Evolutionary conservation across 2,329 filamentous ascomycete genomes (phyloP), one percentile per base, ranked within the genome.

Genomic region (Rutstroemia sp.): DNA sequence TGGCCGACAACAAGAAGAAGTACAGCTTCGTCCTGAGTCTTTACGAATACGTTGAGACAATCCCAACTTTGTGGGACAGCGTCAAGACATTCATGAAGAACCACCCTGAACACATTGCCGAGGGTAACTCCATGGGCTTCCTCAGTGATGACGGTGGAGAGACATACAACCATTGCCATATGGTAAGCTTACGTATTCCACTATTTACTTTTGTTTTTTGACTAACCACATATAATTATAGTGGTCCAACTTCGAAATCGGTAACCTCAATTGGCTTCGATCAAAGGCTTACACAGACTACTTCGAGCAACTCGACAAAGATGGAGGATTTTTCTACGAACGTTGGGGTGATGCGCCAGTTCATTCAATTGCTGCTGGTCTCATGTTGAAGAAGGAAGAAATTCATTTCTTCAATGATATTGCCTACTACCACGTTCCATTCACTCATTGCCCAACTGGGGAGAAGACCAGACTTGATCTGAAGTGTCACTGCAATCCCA

Each of bases 211-310:
- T 5, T n/a, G 16, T 19, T 19, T 5, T 4, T 3, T n/a, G 5
- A n/a, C 39, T 19, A 8, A n/a, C 61, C 71, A 67, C 73, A 64
- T 63, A 60, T 2, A 30, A 39, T 61, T n/a, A 34, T 58, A 92
- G 88, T 99, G 94, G 94, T 97, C 92, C 69, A 99, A 99, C 78
- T 99, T 99, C 65, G 94, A 99, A 73, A 87, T 99, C 64, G 94
- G 92, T 62, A 95, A 87, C 73, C 80, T 99, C 41, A 82, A 95
- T 68, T 99, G 94, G 91, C 82, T 99, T 54, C 87, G 94, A 62
- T 94, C 89, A 63, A 78, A 92, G 70, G 81, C 88, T 21, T 99
- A 99, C 74, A 75, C 86, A 46, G 92, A 97, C 73, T 99, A 84
- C 76, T 99, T 99, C 68, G 83, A 92, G 51, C 81, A 84, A 5